These are phyloP conservation scores for Pyrenophora teres DNA, from an alignment of 2,329 filamentous ascomycete species.

Conservation along the genomic window DNA sequence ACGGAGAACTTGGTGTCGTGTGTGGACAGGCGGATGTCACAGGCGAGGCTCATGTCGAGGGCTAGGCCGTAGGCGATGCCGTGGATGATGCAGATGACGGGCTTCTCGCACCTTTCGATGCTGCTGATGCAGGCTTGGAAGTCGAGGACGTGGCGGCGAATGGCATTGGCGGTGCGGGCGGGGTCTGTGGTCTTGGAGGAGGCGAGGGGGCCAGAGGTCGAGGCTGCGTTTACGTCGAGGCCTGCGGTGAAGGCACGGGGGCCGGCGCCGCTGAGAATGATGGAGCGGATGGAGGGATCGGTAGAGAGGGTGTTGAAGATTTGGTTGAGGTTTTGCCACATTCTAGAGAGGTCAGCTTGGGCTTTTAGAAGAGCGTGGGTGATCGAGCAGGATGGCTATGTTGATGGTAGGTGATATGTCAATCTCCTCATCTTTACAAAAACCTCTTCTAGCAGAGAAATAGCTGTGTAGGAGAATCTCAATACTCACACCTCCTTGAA, in stretches of 20 bases:
- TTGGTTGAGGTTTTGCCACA: slow-evolving; percentile 80
- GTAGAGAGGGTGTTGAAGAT: slow-evolving; percentile 74
- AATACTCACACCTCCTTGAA: slow-evolving; percentile 68
- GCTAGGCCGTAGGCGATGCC: slow-evolving; percentile 46
- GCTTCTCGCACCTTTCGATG: slow-evolving; percentile 87
- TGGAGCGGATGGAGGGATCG: slow-evolving; percentile 73
- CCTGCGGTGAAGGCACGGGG: slow-evolving; percentile 84
- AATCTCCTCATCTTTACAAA: too few species aligned
- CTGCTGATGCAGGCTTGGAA: slow-evolving; percentile 80
- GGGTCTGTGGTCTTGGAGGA: slow-evolving; percentile 56
- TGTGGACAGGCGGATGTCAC: slow-evolving; percentile 71
- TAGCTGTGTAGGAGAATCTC: neutral
- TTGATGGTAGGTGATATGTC: neutral
- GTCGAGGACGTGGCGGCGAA: slow-evolving; percentile 70
- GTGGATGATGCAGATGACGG: slow-evolving; percentile 45
- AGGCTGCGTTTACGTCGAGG: slow-evolving; percentile 76
- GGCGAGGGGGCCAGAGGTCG: slow-evolving; percentile 55
- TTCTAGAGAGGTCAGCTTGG: slow-evolving; percentile 51
- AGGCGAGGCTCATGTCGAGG: slow-evolving; percentile 63
- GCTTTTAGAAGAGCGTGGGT: neutral
- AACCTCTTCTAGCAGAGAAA: too few species aligned
- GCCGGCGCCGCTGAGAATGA: slow-evolving; percentile 81
- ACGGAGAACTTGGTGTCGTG: slow-evolving; percentile 67
- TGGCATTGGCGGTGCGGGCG: slow-evolving; percentile 60
- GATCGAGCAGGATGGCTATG: too few species aligned